phyloP scores from a whole-genome alignment of 495 filamentous ascomycete genomes.

The Penicillium robsamsonii region DNA sequence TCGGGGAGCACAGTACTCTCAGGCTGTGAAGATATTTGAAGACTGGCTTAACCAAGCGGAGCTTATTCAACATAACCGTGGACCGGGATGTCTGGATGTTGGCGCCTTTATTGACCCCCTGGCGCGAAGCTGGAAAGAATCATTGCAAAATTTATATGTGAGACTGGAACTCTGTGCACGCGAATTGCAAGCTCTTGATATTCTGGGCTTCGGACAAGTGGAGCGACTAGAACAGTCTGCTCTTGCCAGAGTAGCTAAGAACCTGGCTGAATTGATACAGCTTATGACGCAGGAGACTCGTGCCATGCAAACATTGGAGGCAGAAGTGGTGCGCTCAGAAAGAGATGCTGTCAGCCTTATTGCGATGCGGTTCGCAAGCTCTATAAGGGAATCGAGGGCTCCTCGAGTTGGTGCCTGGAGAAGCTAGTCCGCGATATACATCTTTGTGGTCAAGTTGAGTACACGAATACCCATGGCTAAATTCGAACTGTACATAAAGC shows the following conservation, averaged over 20 bases:
- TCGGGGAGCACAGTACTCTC: slow-evolving; percentile 34
- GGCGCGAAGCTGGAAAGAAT: slow-evolving; percentile 43
- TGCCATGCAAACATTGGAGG: slow-evolving; percentile 42
- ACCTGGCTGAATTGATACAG: slow-evolving; percentile 33
- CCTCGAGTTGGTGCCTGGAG: slow-evolving; percentile 27
- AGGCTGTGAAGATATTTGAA: slow-evolving; percentile 38
- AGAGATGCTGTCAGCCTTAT: slow-evolving; percentile 35
- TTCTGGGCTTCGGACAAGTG: slow-evolving; percentile 36
- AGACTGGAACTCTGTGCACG: slow-evolving; percentile 43
- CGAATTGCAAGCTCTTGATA: slow-evolving; percentile 38
- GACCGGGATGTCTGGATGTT: slow-evolving; percentile 11
- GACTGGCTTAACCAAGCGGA: slow-evolving; percentile 43
- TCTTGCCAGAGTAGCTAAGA: slow-evolving; percentile 30
- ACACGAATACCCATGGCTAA: neutral
- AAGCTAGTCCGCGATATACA: slow-evolving; percentile 4
- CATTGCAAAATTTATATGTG: slow-evolving; percentile 33
- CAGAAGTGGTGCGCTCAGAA: slow-evolving; percentile 40
- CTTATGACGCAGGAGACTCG: slow-evolving; percentile 46
- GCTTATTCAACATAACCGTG: slow-evolving; percentile 31
- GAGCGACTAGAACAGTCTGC: slow-evolving; percentile 34
- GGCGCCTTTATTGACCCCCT: slow-evolving; percentile 43
- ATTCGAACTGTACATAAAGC: neutral
- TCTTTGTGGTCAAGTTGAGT: neutral
- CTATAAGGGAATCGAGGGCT: slow-evolving; percentile 10
- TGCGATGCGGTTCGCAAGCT: slow-evolving; percentile 28